Evolutionary conservation across 2,329 filamentous ascomycete species (phyloP).

Genomic region (Colletotrichum tropicicola): DNA sequence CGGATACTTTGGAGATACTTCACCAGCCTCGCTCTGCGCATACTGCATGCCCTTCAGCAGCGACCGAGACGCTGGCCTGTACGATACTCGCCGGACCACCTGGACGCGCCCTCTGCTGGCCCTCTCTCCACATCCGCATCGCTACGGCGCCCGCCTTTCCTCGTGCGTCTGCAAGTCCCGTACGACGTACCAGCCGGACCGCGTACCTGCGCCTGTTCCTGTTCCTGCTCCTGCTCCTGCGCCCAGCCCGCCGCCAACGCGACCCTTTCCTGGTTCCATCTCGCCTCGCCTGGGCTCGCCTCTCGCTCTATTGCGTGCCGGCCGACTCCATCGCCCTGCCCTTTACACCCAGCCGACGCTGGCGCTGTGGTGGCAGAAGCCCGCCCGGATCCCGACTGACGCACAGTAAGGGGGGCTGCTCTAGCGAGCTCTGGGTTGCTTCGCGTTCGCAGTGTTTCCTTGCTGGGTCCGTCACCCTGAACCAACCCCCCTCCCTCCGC

Average conservation of each 20-base stretch:
- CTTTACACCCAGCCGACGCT: neutral
- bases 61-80: too few species aligned
- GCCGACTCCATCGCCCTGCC: neutral
- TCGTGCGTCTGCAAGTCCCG: neutral
- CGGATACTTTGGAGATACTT: constrained; percentile 3
- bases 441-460: constrained; percentile 16
- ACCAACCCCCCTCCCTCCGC: neutral
- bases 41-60: too few species aligned
- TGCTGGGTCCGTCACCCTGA: constrained; percentile 14
- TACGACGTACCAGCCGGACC: neutral
- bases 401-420: constrained; percentile 13
- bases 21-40: too few species aligned
- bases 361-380: too few species aligned
- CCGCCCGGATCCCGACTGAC: neutral
- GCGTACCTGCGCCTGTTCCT: constrained; percentile 12
- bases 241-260: too few species aligned
- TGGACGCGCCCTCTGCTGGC: neutral
- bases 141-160: neutral
- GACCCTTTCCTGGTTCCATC: too few species aligned
- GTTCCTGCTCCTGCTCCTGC: neutral
- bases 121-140: neutral
- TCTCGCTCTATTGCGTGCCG: neutral
- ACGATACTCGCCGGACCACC: too few species aligned
- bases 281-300: too few species aligned
- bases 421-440: too few species aligned